Conservation (phyloP, 768 basidiomycete species). For the Peribolospora kevripleyi region DNA sequence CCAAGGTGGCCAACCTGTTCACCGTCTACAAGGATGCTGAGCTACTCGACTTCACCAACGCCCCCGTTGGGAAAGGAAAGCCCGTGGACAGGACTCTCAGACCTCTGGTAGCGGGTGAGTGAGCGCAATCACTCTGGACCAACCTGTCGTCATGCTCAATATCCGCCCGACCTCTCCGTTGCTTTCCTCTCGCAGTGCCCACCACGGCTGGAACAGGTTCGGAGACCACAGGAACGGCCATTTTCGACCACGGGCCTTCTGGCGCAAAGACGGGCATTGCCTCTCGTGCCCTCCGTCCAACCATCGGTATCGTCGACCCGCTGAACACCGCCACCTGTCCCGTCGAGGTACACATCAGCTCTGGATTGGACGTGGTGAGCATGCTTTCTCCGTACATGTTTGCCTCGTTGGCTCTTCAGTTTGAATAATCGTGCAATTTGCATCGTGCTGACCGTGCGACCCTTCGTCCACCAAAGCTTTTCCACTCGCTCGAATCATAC, state of each 20-base stretch:
- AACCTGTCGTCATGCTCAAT: not conserved
- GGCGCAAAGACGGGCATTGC: conserved; percentile 95
- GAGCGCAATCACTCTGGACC: conserved; percentile 8
- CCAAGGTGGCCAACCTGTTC: conserved; percentile 87
- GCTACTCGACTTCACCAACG: conserved; percentile 89
- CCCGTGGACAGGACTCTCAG: conserved; percentile 39
- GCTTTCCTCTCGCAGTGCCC: conserved; percentile 24
- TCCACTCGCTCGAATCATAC: conserved; percentile 86
- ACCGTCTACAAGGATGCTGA: conserved; percentile 77
- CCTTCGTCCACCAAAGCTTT: conserved; percentile 24
- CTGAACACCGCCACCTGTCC: conserved; percentile 48
- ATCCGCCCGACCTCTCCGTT: not conserved
- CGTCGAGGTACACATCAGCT: conserved; percentile 61
- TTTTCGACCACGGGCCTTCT: conserved; percentile 66
- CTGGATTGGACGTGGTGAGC: conserved; percentile 57
- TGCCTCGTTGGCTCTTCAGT: not conserved
- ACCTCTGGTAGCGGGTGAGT: conserved; percentile 54
- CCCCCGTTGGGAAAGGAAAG: conserved; percentile 72
- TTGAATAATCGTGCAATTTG: not conserved
- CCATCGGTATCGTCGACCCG: conserved; percentile 64
- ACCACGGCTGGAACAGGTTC: conserved; percentile 65
- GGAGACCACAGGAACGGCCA: conserved; percentile 85
- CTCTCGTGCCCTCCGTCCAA: conserved; percentile 67
- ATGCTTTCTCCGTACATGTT: conserved; percentile 7
- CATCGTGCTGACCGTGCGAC: not conserved